These are phyloP conservation scores for Globisporangium sylvaticum DNA, from an alignment of 352 stramenopile species.

Conservation along the genomic window DNA sequence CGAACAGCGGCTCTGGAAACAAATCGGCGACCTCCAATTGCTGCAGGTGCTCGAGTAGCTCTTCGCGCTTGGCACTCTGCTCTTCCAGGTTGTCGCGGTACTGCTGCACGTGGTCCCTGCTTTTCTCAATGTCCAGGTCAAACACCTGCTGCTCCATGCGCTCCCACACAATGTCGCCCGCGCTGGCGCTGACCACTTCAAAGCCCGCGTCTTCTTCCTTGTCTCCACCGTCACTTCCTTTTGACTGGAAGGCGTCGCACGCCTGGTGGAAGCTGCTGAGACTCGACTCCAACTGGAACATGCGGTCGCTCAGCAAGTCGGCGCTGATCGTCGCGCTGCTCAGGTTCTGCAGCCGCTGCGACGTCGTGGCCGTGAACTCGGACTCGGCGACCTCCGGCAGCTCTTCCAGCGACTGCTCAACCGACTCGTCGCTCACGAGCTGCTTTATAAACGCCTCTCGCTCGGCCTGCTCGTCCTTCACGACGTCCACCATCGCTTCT, in stretches of 20 bases:
- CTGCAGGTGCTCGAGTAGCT: conserved; percentile 49
- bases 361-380: conserved; percentile 33
- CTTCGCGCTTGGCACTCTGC: conserved; percentile 59
- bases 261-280: conserved; percentile 72
- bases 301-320: conserved; percentile 82
- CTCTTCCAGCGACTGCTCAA: conserved; percentile 57
- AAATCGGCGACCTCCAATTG: conserved; percentile 38
- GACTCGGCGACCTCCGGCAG: conserved; percentile 67
- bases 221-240: conserved; percentile 14
- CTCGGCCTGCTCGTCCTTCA: conserved; percentile 26
- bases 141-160: conserved; percentile 79
- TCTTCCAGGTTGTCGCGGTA: conserved; percentile 70
- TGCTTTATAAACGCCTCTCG: conserved; percentile 26
- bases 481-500: conserved; percentile 14
- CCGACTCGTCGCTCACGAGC: conserved; percentile 33
- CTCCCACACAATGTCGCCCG: conserved; percentile 59
- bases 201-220: conserved; percentile 15
- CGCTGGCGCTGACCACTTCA: conserved; percentile 20
- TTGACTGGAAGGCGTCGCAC: conserved; percentile 34
- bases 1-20: conserved; percentile 36
- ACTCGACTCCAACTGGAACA: conserved; percentile 86
- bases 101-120: conserved; percentile 68
- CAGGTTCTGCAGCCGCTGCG: conserved; percentile 58
- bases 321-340: conserved; percentile 80
- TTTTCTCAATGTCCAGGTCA: conserved; percentile 70